phyloP scores from a whole-genome alignment of 164 flowering plant species.

The Sextonia rubra region DNA sequence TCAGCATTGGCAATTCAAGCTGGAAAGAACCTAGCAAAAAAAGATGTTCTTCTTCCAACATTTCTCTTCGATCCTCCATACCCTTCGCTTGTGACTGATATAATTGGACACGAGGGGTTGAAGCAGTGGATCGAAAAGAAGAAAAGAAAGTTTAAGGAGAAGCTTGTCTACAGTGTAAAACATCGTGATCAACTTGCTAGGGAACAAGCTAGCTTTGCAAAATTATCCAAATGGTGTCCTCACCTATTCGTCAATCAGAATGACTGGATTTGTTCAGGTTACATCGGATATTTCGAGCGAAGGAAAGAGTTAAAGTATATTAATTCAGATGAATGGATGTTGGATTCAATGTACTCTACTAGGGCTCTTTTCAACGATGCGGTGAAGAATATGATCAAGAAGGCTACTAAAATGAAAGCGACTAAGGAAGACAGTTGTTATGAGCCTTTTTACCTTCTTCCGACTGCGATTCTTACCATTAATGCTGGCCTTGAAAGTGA shows the following conservation, averaged over 20 bases:
- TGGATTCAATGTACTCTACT: constrained; percentile 59
- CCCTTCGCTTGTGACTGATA: constrained; percentile 64
- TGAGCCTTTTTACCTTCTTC: constrained; percentile 62
- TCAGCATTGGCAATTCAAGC: constrained; percentile 80
- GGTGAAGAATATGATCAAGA: too few species aligned
- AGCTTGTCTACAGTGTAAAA: constrained; percentile 31
- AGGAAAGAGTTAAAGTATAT: constrained; percentile 48
- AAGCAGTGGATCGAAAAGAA: constrained; percentile 27
- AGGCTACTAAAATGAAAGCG: constrained; percentile 14
- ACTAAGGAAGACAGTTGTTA: constrained; percentile 41
- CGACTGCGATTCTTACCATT: constrained; percentile 49
- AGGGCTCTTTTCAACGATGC: constrained; percentile 22
- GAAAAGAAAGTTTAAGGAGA: not conserved
- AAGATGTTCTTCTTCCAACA: constrained; percentile 47
- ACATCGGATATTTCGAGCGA: constrained; percentile 70
- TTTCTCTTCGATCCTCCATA: constrained; percentile 89
- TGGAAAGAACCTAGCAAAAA: constrained; percentile 77
- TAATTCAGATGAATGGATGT: constrained; percentile 27
- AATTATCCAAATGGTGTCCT: constrained; percentile 56
- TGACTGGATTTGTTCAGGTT: constrained; percentile 64
- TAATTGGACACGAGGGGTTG: constrained; percentile 49
- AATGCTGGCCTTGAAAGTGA: too few species aligned
- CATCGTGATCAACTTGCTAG: not conserved
- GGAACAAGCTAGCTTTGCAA: constrained; percentile 37
- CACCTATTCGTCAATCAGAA: constrained; percentile 50